phyloP scores from a whole-genome alignment of 2,329 filamentous ascomycete species.

The Ophiostoma ulmi region DNA sequence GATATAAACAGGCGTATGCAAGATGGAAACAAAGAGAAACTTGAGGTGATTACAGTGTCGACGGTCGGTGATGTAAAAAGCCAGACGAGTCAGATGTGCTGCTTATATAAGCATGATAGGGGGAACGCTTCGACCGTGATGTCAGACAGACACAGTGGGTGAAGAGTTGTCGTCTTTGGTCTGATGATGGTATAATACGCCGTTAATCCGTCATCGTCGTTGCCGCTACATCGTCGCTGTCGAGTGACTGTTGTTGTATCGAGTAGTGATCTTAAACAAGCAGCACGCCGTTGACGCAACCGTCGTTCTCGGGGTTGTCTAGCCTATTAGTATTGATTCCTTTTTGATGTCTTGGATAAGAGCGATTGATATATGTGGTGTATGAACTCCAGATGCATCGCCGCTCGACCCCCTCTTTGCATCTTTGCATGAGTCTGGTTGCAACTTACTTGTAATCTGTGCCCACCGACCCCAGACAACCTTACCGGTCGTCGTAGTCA shows the following conservation, averaged over 20 bases:
- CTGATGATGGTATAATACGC: not conserved
- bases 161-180: not conserved
- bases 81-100: not conserved
- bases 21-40: slow-evolving; percentile 4
- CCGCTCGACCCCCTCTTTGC: not conserved
- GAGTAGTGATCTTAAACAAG: slow-evolving; percentile 18
- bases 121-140: not conserved
- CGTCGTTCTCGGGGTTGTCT: slow-evolving; percentile 30
- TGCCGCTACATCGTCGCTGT: not conserved
- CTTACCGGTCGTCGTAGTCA: slow-evolving; percentile 87
- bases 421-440: not conserved
- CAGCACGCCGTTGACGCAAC: slow-evolving; percentile 28
- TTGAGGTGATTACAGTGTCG: not conserved
- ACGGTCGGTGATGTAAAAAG: not conserved
- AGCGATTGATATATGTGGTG: not conserved
- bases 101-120: not conserved
- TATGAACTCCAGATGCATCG: not conserved
- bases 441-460: slow-evolving; percentile 50
- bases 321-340: not conserved
- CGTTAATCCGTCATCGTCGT: not conserved
- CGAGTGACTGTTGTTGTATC: not conserved
- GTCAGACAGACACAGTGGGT: not conserved
- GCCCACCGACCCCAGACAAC: slow-evolving; percentile 88
- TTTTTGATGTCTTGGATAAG: not conserved
- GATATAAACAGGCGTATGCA: slow-evolving; percentile 4